Evolutionary conservation across 1,139 yeast species (phyloP).

Genomic region (Debaryomyces udenii): DNA sequence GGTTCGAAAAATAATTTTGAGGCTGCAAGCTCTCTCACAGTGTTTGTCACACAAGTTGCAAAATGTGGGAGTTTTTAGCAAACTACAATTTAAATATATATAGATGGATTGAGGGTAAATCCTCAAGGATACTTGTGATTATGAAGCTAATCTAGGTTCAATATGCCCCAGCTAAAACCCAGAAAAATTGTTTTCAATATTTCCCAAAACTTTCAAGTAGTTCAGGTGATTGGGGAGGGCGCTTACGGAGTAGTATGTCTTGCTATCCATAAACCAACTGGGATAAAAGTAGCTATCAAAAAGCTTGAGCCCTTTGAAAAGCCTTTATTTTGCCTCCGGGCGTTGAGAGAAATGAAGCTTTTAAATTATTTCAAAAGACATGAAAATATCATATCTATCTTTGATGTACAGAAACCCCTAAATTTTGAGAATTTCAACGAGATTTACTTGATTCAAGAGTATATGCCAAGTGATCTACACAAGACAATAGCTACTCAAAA

Average conservation of each 20-base stretch:
- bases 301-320: conserved; percentile 45
- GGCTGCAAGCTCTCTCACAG: conserved; percentile 7
- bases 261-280: conserved; percentile 43
- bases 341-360: conserved; percentile 45
- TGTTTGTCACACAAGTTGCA: conserved; percentile 9
- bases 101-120: background rate
- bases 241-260: conserved; percentile 50
- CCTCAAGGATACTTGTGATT: background rate
- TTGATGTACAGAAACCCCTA: conserved; percentile 42
- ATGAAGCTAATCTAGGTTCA: background rate
- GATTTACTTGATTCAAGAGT: conserved; percentile 70
- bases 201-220: conserved; percentile 40
- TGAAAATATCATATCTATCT: conserved; percentile 44
- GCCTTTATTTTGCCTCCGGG: conserved; percentile 40
- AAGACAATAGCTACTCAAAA: conserved; percentile 56
- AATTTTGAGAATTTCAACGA: conserved; percentile 53
- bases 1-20: conserved; percentile 2
- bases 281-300: conserved; percentile 46
- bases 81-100: background rate
- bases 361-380: conserved; percentile 39
- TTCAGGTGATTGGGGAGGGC: conserved; percentile 49
- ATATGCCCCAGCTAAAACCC: conserved; percentile 12
- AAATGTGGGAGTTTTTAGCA: conserved; percentile 8
- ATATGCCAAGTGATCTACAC: conserved; percentile 71
- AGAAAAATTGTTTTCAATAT: conserved; percentile 33